A percentile compares a stretch with the other conserved stretches of the same genome.
Evolutionary conservation across 163 green algal genomes (phyloP).

Genomic region (Picocystis sp.): DNA sequence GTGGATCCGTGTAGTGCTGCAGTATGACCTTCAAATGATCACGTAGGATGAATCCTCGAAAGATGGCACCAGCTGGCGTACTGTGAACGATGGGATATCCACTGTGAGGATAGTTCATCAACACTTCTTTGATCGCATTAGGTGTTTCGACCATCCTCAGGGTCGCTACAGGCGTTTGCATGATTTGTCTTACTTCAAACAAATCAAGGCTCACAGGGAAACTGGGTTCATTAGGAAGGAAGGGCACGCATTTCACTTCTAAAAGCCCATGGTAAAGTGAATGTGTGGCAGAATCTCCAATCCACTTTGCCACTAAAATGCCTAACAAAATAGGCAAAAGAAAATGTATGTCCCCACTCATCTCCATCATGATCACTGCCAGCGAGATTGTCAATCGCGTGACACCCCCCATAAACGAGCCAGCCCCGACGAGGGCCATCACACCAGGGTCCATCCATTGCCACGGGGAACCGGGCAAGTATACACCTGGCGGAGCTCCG

Average conservation of each 20-base stretch:
- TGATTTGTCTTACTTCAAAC: slow-evolving; percentile 43
- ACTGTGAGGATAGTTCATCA: slow-evolving; percentile 54
- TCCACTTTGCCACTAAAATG: slow-evolving; percentile 70
- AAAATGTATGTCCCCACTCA: slow-evolving; percentile 71
- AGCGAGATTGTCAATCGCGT: slow-evolving; percentile 73
- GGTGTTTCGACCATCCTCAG: neutral
- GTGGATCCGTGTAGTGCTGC: slow-evolving; percentile 17
- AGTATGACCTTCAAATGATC: slow-evolving; percentile 68
- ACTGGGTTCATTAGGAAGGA: slow-evolving; percentile 45
- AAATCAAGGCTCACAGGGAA: slow-evolving; percentile 44
- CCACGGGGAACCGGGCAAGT: slow-evolving; percentile 27
- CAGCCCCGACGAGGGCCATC: slow-evolving; percentile 71
- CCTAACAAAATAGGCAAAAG: slow-evolving; percentile 71
- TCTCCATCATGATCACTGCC: slow-evolving; percentile 86
- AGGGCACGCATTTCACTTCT: slow-evolving; percentile 65
- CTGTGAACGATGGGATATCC: slow-evolving; percentile 67
- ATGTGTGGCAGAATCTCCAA: slow-evolving; percentile 60
- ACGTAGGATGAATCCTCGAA: slow-evolving; percentile 50
- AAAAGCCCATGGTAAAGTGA: slow-evolving; percentile 68
- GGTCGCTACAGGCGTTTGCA: slow-evolving; percentile 49
- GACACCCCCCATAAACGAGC: slow-evolving; percentile 74
- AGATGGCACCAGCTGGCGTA: slow-evolving; percentile 27
- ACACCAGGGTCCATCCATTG: slow-evolving; percentile 75
- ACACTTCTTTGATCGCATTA: slow-evolving; percentile 12
- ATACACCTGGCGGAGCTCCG: slow-evolving; percentile 10